phyloP scores from a whole-genome alignment of 2,329 filamentous ascomycete genomes.

The Colletotrichum endophyticum region DNA sequence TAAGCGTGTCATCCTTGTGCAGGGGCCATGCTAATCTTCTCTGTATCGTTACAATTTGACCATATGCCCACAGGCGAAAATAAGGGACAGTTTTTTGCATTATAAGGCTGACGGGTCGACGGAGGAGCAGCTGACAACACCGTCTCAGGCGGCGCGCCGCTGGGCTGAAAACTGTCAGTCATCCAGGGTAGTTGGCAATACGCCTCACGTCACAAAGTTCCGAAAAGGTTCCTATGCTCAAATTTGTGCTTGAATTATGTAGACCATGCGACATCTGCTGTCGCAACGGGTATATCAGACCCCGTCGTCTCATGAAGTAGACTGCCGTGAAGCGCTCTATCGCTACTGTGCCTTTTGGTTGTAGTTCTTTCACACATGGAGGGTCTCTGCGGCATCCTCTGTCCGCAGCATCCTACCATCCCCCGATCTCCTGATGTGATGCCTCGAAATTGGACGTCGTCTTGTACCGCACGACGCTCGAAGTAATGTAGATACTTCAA shows the following conservation, averaged over 20 bases:
- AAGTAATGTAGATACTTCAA: neutral
- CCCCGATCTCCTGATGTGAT: neutral
- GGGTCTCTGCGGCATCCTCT: neutral
- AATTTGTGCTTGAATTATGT: neutral
- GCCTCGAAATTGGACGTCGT: neutral
- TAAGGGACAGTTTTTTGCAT: neutral
- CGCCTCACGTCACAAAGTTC: neutral
- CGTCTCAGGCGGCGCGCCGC: neutral
- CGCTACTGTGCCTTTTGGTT: neutral
- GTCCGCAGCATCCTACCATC: neutral
- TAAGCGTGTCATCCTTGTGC: neutral
- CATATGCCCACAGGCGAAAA: neutral
- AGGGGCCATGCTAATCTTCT: constrained; percentile 4
- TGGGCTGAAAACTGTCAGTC: neutral
- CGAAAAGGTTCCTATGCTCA: neutral
- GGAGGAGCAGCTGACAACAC: neutral
- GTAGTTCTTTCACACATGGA: neutral
- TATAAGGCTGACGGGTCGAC: neutral
- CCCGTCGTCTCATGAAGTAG: neutral
- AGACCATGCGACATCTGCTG: neutral
- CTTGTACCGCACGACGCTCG: neutral
- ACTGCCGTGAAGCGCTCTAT: neutral
- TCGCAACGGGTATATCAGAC: neutral
- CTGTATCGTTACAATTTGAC: neutral
- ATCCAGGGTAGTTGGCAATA: neutral